phyloP scores from a whole-genome alignment of 2,329 filamentous ascomycete genomes.

The Aspergillus tanneri region DNA sequence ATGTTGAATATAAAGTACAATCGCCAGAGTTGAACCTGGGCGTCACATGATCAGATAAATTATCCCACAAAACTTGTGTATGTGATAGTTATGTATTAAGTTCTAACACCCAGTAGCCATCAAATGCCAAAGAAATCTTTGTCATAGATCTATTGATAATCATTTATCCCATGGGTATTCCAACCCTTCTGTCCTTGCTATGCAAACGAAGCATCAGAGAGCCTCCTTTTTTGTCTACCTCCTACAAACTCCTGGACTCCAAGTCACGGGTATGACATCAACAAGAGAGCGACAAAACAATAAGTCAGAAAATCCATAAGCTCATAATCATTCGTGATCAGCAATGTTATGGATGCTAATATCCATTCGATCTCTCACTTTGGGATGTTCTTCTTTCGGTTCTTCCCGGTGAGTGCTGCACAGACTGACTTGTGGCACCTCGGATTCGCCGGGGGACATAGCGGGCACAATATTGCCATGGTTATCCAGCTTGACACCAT shows the following conservation, averaged over 20 bases:
- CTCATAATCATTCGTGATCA: constrained; percentile 42
- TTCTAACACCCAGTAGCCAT: too few species aligned
- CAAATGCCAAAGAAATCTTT: background rate
- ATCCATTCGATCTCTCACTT: constrained; percentile 55
- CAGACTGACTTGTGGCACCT: constrained; percentile 25
- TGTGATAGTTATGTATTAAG: too few species aligned
- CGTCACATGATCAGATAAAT: too few species aligned
- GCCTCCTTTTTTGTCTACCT: constrained; percentile 7
- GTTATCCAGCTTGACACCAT: constrained; percentile 59
- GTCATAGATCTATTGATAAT: background rate
- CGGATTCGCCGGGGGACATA: constrained; percentile 20
- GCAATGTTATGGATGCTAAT: constrained; percentile 61
- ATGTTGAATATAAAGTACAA: too few species aligned
- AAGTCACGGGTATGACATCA: constrained; percentile 9
- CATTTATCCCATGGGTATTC: background rate
- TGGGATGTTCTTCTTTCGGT: constrained; percentile 37
- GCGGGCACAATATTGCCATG: constrained; percentile 59
- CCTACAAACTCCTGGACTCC: constrained; percentile 1
- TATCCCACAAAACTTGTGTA: too few species aligned
- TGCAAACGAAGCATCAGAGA: constrained; percentile 10
- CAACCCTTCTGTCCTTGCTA: constrained; percentile 1
- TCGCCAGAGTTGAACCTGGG: too few species aligned
- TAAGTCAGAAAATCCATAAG: constrained; percentile 9
- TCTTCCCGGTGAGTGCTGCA: constrained; percentile 15
- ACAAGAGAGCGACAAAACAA: constrained; percentile 7